Evolutionary conservation across 352 stramenopile genomes (phyloP), one percentile per base, ranked within the genome.

Genomic region (Globisporangium carolinianum): DNA sequence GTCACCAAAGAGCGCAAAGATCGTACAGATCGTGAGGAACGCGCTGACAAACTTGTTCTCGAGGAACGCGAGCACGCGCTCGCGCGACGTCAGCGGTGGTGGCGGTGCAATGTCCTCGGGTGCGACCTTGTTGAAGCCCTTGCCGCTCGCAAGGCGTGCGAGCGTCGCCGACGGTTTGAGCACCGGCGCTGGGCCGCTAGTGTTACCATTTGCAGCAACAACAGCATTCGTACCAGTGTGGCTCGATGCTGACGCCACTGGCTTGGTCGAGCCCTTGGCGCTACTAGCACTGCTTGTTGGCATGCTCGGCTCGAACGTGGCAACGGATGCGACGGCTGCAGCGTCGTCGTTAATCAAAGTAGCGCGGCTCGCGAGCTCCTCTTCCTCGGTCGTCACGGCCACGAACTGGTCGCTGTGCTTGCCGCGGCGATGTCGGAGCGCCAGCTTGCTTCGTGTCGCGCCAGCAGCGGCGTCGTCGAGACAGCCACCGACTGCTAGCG

Each of bases 1-100:
- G 56, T 96, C 84, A 0, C 82, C 86, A 66, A 95, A 96, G 9
- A 96, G 65, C 14, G 85, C 81, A 54, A 95, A 96, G 18, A 96
- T 83, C 11, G 86, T 96, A 49, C 86, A 84, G 5, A 87, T 35
- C 8, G 82, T 87, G 47, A 92, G 68, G 47, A 76, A 81, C 10
- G 67, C 66, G 57, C 73, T 90, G 52, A 90, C 55, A 46, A 84
- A 87, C 46, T 79, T 82, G 64, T 91, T 80, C 52, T 94, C 84
- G 4, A 92, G 67, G 52, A 85, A 65, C 1, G 62, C 59, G 36
- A 89, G 53, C 18, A 87, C 58, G 17, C 81, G 64, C 14, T 86
- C 65, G 51, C 76, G 64, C 32, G 67, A 62, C 4, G 75, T 87
- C 36, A 68, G 48, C 10, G 65, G 61, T 6, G 66, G 58, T 0